Conservation (phyloP, 2,329 filamentous ascomycete genomes). For the Botrytis paeoniae region DNA sequence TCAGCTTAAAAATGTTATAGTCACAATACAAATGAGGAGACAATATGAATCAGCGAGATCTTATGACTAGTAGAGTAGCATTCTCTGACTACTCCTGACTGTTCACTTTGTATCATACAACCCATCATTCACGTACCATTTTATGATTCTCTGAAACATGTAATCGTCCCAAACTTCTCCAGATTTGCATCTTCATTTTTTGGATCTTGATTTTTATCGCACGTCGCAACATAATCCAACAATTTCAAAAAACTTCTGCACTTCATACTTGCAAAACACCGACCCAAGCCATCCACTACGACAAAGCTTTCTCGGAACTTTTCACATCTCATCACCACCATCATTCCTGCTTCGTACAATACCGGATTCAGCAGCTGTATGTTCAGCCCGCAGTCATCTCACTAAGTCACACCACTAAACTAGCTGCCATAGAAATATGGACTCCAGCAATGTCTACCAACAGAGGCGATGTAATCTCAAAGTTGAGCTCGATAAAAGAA, state of each 20-base stretch:
- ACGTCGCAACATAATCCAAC: background rate
- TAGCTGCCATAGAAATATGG: background rate
- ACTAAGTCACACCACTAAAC: background rate
- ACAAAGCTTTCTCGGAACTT: background rate
- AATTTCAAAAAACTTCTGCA: background rate
- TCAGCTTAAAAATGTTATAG: background rate
- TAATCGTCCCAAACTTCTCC: background rate
- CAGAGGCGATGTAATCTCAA: background rate
- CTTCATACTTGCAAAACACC: background rate
- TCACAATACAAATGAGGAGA: background rate
- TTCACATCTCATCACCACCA: background rate
- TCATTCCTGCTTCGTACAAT: background rate
- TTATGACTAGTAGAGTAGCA: background rate
- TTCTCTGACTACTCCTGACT: background rate
- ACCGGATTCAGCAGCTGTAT: too few relatives aligned
- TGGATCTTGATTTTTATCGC: background rate
- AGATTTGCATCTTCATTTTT: background rate
- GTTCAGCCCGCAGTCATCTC: background rate
- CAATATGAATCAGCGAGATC: background rate
- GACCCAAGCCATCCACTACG: background rate
- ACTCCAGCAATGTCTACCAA: background rate
- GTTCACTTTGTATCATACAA: background rate
- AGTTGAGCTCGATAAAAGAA: background rate
- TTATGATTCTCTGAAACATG: background rate
- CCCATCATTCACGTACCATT: background rate